Percentiles rank a stretch among this genome's conserved stretches.
phyloP scores from a whole-genome alignment of 805 yeast species.

The Sugiyamaella mastotermitis region DNA sequence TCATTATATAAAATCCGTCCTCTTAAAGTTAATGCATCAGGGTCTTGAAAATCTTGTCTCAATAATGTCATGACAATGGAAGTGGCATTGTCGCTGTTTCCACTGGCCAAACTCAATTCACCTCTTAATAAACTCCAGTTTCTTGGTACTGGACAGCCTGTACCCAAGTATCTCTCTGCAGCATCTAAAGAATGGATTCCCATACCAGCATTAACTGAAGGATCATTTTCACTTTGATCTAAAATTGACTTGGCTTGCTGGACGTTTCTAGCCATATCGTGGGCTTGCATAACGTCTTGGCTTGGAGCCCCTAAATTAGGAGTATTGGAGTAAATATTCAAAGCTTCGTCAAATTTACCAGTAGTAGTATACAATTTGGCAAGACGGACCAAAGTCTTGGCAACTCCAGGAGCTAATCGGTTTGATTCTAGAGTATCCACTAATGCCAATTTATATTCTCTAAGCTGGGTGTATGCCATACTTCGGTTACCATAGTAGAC shows the following conservation, averaged over 20 bases:
- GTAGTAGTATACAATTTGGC: constrained; percentile 31
- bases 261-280: constrained; percentile 33
- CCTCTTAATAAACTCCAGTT: constrained; percentile 32
- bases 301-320: constrained; percentile 20
- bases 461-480: constrained; percentile 34
- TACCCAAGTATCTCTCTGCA: constrained; percentile 33
- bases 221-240: constrained; percentile 18
- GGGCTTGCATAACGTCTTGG: constrained; percentile 24
- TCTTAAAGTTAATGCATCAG: constrained; percentile 35
- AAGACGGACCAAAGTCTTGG: constrained; percentile 31
- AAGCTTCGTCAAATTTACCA: constrained; percentile 32
- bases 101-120: constrained; percentile 23
- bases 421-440: constrained; percentile 29
- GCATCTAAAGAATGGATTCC: constrained; percentile 33
- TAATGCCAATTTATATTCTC: constrained; percentile 30
- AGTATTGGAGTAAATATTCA: constrained; percentile 22
- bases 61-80: constrained; percentile 31
- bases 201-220: too few species aligned
- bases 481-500: constrained; percentile 34
- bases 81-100: constrained; percentile 33
- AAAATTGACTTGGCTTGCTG: constrained; percentile 25
- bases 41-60: constrained; percentile 31
- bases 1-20: constrained; percentile 30
- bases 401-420: constrained; percentile 26
- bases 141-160: constrained; percentile 29